Conservation (phyloP, 2,329 filamentous ascomycete genomes). For the Parastagonospora nodorum region DNA sequence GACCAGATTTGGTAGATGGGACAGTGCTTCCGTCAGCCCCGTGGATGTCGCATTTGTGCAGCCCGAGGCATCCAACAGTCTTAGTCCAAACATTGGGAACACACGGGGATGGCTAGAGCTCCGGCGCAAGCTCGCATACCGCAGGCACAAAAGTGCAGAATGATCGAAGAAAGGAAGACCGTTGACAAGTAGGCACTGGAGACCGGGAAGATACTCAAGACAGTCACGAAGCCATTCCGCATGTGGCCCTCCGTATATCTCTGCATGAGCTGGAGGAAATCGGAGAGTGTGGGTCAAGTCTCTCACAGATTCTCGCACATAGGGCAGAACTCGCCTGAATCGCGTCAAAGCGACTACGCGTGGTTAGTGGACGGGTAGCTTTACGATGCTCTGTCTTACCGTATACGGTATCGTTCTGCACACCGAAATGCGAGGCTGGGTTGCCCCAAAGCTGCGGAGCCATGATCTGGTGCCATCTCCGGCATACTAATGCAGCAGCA, state of each 20-base stretch:
- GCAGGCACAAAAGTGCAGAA: slow-evolving; percentile 58
- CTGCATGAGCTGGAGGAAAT: slow-evolving; percentile 63
- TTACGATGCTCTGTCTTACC: slow-evolving; percentile 34
- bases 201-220: slow-evolving; percentile 60
- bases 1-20: slow-evolving; percentile 59
- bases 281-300: slow-evolving; percentile 66
- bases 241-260: slow-evolving; percentile 64
- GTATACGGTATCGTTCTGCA: slow-evolving; percentile 65
- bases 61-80: slow-evolving; percentile 60
- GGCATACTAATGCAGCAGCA: slow-evolving; percentile 60
- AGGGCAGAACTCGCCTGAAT: slow-evolving; percentile 62
- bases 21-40: slow-evolving; percentile 58
- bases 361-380: slow-evolving; percentile 7
- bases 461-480: slow-evolving; percentile 63
- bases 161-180: slow-evolving; percentile 67
- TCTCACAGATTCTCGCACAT: slow-evolving; percentile 58
- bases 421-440: slow-evolving; percentile 66
- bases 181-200: slow-evolving; percentile 65
- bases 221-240: slow-evolving; percentile 65
- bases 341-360: slow-evolving; percentile 60
- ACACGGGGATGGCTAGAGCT: slow-evolving; percentile 23
- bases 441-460: slow-evolving; percentile 66
- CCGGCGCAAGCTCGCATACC: slow-evolving; percentile 37
- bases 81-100: slow-evolving; percentile 53
- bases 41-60: slow-evolving; percentile 64